phyloP scores from a whole-genome alignment of 805 yeast species.

The Starmera quercuum region DNA sequence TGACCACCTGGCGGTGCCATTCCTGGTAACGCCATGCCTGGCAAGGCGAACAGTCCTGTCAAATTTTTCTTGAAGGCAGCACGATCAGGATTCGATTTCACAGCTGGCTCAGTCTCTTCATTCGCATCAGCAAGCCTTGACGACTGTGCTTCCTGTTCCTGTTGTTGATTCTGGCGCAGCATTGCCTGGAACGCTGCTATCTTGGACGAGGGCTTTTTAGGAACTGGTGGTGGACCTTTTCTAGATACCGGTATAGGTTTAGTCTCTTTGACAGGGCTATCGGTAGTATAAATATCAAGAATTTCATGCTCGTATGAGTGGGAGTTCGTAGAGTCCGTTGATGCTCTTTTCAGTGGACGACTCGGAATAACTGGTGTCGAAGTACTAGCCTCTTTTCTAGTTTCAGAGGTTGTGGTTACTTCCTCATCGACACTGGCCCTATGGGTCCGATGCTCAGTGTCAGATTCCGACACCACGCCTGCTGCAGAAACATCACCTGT shows the following conservation, averaged over 20 bases:
- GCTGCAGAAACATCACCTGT: neutral
- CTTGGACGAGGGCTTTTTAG: conserved; percentile 70
- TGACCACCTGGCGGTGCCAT: conserved; percentile 16
- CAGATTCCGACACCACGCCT: neutral
- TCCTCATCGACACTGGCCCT: neutral
- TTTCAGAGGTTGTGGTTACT: conserved; percentile 6
- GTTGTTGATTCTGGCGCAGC: conserved; percentile 48
- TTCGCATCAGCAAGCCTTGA: neutral
- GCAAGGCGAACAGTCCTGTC: conserved; percentile 53
- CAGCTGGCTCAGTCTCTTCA: conserved; percentile 1
- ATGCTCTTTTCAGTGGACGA: conserved; percentile 5
- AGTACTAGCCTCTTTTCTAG: conserved; percentile 1
- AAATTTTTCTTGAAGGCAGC: conserved; percentile 49
- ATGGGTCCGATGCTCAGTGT: neutral
- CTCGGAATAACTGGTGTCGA: conserved; percentile 5
- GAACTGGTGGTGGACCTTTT: conserved; percentile 55
- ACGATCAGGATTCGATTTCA: conserved; percentile 7
- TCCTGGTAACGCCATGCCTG: conserved; percentile 36
- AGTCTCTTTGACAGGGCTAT: neutral
- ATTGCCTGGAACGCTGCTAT: conserved; percentile 79
- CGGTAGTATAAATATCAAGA: neutral
- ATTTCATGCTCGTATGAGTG: conserved; percentile 1
- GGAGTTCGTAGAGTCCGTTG: neutral
- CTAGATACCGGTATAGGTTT: conserved; percentile 6
- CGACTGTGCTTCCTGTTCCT: conserved; percentile 28